Percentiles rank a stretch among this genome's conserved stretches.
Conservation (phyloP, 139 green algal genomes). For the Chlorella vulgaris region DNA sequence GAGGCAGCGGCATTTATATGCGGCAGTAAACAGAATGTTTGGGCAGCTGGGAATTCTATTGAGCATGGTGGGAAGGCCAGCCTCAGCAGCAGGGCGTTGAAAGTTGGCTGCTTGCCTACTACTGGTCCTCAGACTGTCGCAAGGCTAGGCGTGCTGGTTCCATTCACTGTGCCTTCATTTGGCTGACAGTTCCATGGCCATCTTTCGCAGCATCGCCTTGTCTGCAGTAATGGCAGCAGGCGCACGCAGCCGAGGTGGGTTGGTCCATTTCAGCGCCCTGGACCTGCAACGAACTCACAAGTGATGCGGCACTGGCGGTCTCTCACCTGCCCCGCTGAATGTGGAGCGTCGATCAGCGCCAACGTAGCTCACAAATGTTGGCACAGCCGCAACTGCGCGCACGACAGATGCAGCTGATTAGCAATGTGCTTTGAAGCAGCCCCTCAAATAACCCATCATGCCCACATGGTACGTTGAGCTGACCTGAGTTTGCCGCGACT, state of each 20-base stretch:
- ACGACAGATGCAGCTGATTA: neutral
- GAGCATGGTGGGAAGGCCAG: too few species aligned
- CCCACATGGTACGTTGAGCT: too few species aligned
- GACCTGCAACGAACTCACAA: neutral
- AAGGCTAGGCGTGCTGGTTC: neutral
- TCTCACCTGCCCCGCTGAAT: slow-evolving; percentile 65
- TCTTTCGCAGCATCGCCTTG: slow-evolving; percentile 22
- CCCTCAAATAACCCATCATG: neutral
- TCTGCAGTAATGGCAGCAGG: too few species aligned
- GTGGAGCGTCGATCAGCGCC: slow-evolving; percentile 37
- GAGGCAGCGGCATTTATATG: too few species aligned
- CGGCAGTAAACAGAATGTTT: too few species aligned
- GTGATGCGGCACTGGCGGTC: neutral
- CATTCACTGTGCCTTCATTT: neutral
- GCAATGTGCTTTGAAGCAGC: neutral
- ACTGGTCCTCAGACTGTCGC: too few species aligned
- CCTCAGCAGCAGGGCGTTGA: too few species aligned
- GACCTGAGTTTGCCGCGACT: slow-evolving; percentile 23
- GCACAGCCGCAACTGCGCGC: slow-evolving; percentile 55
- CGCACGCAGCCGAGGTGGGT: too few species aligned
- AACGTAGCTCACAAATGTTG: slow-evolving; percentile 61
- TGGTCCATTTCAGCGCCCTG: neutral
- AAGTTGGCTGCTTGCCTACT: too few species aligned
- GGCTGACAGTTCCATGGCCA: slow-evolving; percentile 12
- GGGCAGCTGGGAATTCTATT: too few species aligned